Evolutionary conservation across 257 asterid genomes (phyloP), one percentile per base, ranked within the genome.

Genomic region (Nicotiana paniculata): DNA sequence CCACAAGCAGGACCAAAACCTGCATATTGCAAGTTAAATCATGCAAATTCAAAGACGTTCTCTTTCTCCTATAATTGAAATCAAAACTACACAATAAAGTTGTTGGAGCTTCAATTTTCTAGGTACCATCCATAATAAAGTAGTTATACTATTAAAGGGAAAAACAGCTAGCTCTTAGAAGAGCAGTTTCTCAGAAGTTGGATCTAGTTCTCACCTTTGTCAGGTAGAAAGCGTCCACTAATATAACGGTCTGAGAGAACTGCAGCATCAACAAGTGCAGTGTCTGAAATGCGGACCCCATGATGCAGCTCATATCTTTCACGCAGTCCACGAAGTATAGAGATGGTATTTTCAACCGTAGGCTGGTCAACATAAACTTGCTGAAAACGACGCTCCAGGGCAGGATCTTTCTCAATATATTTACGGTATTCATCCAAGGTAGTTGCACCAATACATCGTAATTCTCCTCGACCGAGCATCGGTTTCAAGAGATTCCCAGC

Each of bases 401-500:
- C 98, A 3, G 99, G 95, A 90, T 95, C 99, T 77, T 95, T 95
- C 83, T 95, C 98, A 18, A 95, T 91, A 87, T 95, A 95, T 82
- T 95, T 95, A 62, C 98, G 97, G 77, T 91, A 95, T 88, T 95
- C 99, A 79, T 95, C 97, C 88, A 95, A 85, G 43, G 99, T 95
- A 62, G 99, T 95, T 35, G 99, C 99, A 80, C 99, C 99, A 84
- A 95, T 95, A 90, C 99, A 95, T 62, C 99, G 93, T 17, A 96
- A 89, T 87, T 96, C 98, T 76, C 99, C 99, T 78, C 99, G 96
- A 55, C 98, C 99, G 86, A 96, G 98, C 99, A 95, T 95, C 62
- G 99, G 99, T 85, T 95, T 95, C 79, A 95, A 89, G 80, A 95
- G 96, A 89, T 95, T 93, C 61, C 98, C 97, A 84, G 99, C 99